Evolutionary conservation across 345 rosid species (phyloP), one percentile per base, ranked within the genome.

Genomic region (Arabidopsis suecica): DNA sequence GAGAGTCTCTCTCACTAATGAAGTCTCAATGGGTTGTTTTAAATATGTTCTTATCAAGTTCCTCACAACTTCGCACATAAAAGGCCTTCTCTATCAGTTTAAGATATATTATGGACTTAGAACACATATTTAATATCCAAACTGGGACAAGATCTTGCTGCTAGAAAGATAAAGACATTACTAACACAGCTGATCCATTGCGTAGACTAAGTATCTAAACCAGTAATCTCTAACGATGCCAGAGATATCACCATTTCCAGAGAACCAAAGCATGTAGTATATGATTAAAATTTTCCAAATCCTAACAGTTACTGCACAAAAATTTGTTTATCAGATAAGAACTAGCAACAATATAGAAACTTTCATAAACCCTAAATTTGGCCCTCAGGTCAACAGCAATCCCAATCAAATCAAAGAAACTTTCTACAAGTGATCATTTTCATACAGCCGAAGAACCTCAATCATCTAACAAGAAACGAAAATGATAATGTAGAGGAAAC

Each of bases 321-420:
- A 58, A 12, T 12, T 7, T 33, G 57, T 48, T 18, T 14, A 45
- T 49, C 20, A 38, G 47, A 67, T 12, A 34, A 50, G 60, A 67
- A 34, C 16, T 41, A 25, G 44, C 23, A 49, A n/a, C 23, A 36
- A 25, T 40, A 38, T 16, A 22, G 11, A 54, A 68, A 25, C 22
- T 49, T 1, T 0, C 36, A 0, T 14, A 55, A 45, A 12, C 51
- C 69, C 79, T 40, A 38, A 75, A 56, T 65, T 5, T 65, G 62
- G 16, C 54, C 45, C 25, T 72, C 16, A 48, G 30, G 38, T 75
- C 59, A 66, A 50, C 9, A 56, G 0, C 28, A 59, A 49, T 59
- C 25, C 25, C n/a, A 48, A 59, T 59, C 10, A 41, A 60, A 33
- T 61, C 62, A 61, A 55, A 68, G 68, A 20, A 40, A 41, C 49